Base-by-base conservation (phyloP, 257 asterid genomes). In the Salvia miltiorrhiza region DNA sequence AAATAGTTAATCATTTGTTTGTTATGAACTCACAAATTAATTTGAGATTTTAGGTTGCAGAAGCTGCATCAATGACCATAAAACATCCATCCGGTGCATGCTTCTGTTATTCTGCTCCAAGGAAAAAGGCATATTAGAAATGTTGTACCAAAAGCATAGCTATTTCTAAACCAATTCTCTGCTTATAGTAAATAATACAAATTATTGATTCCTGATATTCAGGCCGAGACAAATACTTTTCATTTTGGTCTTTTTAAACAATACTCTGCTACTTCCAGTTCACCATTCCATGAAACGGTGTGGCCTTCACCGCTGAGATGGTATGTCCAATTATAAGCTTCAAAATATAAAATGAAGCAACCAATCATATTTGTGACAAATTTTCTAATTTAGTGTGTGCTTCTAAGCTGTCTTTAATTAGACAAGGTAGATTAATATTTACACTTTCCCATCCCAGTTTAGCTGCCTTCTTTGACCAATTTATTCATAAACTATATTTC, bases 51-150 rank as follows among this genome's bases (percentile, higher is more conserved):
- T 76, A 13, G 96, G 88, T 60, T 89, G 97, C 81, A 89, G 73
- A 63, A 89, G 81, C 85, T 94, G 97, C 96, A 94, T 84, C 47
- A 93, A 78, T 23, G 97, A 87, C 99, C 97, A 94, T 52, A 94
- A 60, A 26, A 94, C 80, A 78, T 94, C 99, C 99, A 94, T 87
- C 60, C 99, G 86, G 69, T 90, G 99, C 88, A 91, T 66, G 84
- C 84, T 86, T 80, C 88, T 74, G 62, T 83, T 88, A 76, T 82
- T 85, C 81, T 89, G 87, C 69, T 79, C 85, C 90, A 82, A 72
- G 9, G 4, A 63, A 60, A 71, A 39, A 65, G 12, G 28, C 65
- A 70, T 37, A 65, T 72, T 26, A 76, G 41, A 76, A 57, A 56
- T 40, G 28, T 37, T 9, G 35, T 30, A 69, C 54, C 47, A 40